Evolutionary conservation across 768 basidiomycete genomes (phyloP), one percentile per base, ranked within the genome.

Genomic region (Plicaturopsis crispa): DNA sequence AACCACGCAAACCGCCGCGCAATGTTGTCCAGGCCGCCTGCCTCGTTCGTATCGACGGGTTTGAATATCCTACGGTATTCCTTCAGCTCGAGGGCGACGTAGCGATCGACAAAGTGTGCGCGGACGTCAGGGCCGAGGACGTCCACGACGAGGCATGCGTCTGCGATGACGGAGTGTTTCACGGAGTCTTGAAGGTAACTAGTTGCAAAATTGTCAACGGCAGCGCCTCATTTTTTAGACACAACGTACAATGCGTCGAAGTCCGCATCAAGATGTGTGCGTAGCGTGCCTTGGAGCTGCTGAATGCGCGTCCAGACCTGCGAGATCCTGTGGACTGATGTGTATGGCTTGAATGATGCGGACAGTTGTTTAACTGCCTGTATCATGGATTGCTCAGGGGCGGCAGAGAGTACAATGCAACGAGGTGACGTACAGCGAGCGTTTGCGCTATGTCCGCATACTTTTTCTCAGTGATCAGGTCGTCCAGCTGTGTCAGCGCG

Each of bases 1-100:
- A 97, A 98, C 92, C 93, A 99, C 4, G 92, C 89, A 49, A 90
- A 98, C 30, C 96, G 76, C 12, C 96, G 69, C 0, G 89, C 78
- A 5, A 96, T 71, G 47, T 99, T 99, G 63, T 99, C 96, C 33
- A 99, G 69, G 50, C 96, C 90, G 3, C 94, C 96, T 2, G 96
- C 91, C 60, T 98, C 96, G 46, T 96, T 92, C 4, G 80, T 81
- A n/a, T n/a, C n/a, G n/a, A n/a, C n/a, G 5, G 86, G 77, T 35
- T 86, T 79, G 63, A 99, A 98, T 54, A 99, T 93, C 16, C 92
- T 82, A 8, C 92, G 81, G 55, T 98, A 99, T 55, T 98, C 96
- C 54, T 90, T 89, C 18, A 99, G 70, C 48, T 96, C 89, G 12
- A 93, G 71, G 7, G 84, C 77, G 16, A 89, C 80, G 51, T 96